Evolutionary conservation across 164 flowering plant genomes (phyloP).

Genomic region (Annona cherimola): DNA sequence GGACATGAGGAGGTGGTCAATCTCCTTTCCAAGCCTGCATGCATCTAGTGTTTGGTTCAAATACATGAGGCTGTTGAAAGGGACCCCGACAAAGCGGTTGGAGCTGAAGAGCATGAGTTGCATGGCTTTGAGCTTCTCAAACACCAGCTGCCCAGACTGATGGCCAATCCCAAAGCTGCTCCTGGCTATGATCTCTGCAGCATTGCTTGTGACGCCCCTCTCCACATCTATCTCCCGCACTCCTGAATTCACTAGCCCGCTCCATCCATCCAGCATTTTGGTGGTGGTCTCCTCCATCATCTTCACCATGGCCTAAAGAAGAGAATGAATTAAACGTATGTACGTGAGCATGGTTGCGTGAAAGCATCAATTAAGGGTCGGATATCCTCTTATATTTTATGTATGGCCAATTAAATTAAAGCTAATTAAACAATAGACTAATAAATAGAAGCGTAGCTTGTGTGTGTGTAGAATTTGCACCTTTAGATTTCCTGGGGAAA

Average conservation of each 20-base stretch:
- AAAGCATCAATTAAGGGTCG: neutral
- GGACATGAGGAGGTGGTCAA: conserved; percentile 51
- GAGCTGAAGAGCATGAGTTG: conserved; percentile 58
- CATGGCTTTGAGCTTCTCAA: conserved; percentile 54
- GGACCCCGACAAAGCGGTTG: conserved; percentile 72
- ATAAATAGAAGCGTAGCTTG: neutral
- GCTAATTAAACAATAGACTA: neutral
- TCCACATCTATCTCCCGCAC: conserved; percentile 59
- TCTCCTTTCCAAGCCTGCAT: conserved; percentile 56
- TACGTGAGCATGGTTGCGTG: neutral
- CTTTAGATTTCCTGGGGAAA: conserved; percentile 62
- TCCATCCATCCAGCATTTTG: conserved; percentile 63
- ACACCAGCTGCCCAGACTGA: conserved; percentile 37
- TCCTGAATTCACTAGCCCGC: conserved; percentile 31
- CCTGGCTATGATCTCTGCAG: conserved; percentile 75
- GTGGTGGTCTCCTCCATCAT: conserved; percentile 64
- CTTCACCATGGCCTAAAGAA: conserved; percentile 53
- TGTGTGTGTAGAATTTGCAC: conserved; percentile 21
- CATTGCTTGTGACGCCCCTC: conserved; percentile 35
- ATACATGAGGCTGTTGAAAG: conserved; percentile 46
- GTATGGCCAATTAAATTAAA: neutral
- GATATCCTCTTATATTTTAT: neutral
- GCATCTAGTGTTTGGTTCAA: conserved; percentile 40
- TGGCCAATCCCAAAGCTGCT: conserved; percentile 61
- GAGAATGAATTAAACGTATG: neutral